phyloP scores from a whole-genome alignment of 768 basidiomycete species.

The Lactarius deliciosus region DNA sequence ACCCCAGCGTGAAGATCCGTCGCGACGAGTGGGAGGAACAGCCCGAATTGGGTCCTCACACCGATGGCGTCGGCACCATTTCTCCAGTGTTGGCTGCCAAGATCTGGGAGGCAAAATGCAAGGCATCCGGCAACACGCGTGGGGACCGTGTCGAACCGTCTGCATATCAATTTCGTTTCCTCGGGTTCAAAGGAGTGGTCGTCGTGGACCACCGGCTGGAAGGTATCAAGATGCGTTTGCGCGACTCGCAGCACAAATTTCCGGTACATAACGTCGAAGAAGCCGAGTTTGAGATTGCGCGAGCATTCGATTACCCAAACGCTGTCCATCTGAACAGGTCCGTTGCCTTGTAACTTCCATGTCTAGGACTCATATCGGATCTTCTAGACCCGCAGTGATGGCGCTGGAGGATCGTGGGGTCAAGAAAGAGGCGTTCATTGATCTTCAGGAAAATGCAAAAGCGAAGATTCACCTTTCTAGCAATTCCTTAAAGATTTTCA shows the following conservation, averaged over 20 bases:
- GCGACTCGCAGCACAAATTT: constrained; percentile 79
- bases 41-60: constrained; percentile 60
- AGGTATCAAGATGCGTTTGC: constrained; percentile 66
- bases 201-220: constrained; percentile 56
- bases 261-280: constrained; percentile 45
- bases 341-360: too few relatives aligned
- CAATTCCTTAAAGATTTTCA: constrained; percentile 52
- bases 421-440: constrained; percentile 52
- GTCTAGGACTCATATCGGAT: too few relatives aligned
- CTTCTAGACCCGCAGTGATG: constrained; percentile 76
- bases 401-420: constrained; percentile 77
- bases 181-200: constrained; percentile 84
- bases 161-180: constrained; percentile 77
- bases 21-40: constrained; percentile 62
- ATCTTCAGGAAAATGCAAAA: constrained; percentile 61
- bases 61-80: constrained; percentile 83
- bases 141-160: constrained; percentile 1
- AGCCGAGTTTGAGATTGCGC: constrained; percentile 71
- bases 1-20: constrained; percentile 60
- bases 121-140: constrained; percentile 31
- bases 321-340: constrained; percentile 73
- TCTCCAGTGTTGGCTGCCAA: constrained; percentile 53
- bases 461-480: constrained; percentile 58
- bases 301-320: constrained; percentile 58
- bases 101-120: constrained; percentile 60